Base-by-base conservation (phyloP, 805 yeast genomes). In the Candida odintsovae region DNA sequence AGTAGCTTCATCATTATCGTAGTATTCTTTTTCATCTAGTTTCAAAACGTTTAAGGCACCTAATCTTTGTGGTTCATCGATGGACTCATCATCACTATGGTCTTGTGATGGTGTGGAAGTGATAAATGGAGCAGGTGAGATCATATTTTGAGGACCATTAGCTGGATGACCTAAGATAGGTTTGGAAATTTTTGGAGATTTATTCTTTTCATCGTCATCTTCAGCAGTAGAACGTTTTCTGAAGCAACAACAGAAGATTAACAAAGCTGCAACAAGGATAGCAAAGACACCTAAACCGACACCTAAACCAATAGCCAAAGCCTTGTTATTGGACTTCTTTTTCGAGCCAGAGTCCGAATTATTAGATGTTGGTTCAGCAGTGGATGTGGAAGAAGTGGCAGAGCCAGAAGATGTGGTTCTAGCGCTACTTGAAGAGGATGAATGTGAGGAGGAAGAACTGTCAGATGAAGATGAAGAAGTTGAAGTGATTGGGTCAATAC, bases 291-390 rank as follows among this genome's bases (percentile, higher is more conserved):
- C 96, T 41, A 94, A 74, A 2, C 84, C 87, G n/a, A 86, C 90
- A 46, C 97, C 97, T 49, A 90, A 75, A 1, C 90, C 96, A 59
- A 92, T 86, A 0, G 96, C 96, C n/a, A 87, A 70, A 3, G 77
- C 76, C 53, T 77, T 83, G 44, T 69, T 72, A 39, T 65, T 66
- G 33, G 61, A 42, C 54, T 38, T 42, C 40, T 36, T 33, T 38
- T 43, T 33, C 11, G 36, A 8, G 20, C 11, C 36, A 16, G 36
- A 16, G 39, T 21, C n/a, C 13, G 70, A 38, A 2, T 64, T 37
- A 15, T 26, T 56, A 29, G 46, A 25, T 3, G 48, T n/a, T 8
- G 46, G 35, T 12, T 19, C 35, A 8, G 50, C 12, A 21, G 22
- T 39, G 11, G 50, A 15, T 12, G 57, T 35, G 4, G 50, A 29